Evolutionary conservation across 345 rosid genomes (phyloP), one percentile per base, ranked within the genome.

Genomic region (Isatis tinctoria): DNA sequence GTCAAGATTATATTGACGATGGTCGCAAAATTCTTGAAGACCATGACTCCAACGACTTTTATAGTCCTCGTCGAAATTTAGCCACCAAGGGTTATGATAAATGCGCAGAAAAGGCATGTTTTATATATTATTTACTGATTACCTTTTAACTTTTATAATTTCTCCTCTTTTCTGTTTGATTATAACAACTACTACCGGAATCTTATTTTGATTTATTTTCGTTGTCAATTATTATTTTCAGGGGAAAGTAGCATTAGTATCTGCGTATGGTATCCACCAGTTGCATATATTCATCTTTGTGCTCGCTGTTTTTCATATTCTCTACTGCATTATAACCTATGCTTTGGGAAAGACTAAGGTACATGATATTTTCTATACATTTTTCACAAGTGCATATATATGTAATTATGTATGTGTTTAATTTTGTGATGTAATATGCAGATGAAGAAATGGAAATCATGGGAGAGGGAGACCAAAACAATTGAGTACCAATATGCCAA

Each of bases 381-480:
- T 36, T 57, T 53, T 18, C 28, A 18, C 44, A 59, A 41, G 26
- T 70, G 26, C 17, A 33, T 33, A 10, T 32, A 28, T 22, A 8
- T 53, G 18, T 12, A 27, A 27, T 24, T 11, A 53, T 59, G 0
- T 6, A 16, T 36, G 32, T 59, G 20, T 40, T 39, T 13, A 12
- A 26, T 10, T 39, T 16, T 66, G 35, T 13, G 6, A 58, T 35
- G 26, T 58, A 13, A 41, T 57, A 61, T 78, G 67, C 82, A 94
- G 98, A 94, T 89, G 95, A 89, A 85, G 74, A 94, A 69, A 82
- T 94, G 98, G 98, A 87, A 81, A 79, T 66, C 72, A 6, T 94
- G 98, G 98, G 98, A 94, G 75, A 61, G 53, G 49, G 98, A 89
- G 76, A 89, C 98, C 33, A 87, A 78, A 86, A 88, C 93, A 57